Evolutionary conservation across 495 filamentous ascomycete species (phyloP).

Genomic region (Trichoderma asperelloides): DNA sequence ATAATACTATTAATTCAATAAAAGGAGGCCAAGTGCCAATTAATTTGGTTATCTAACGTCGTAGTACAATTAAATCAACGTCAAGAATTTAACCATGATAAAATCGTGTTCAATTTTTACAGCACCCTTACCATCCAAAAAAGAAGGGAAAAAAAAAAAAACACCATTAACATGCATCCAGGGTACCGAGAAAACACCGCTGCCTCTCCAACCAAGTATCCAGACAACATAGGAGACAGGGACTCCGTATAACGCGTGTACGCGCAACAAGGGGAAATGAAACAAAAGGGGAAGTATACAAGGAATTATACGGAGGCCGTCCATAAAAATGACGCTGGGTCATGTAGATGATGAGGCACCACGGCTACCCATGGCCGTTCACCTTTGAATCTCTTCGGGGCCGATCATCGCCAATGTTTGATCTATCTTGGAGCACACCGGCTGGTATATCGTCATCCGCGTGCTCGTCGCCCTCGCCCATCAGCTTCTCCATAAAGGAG

Average conservation of each 20-base stretch:
- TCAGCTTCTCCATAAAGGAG: slow-evolving; percentile 81
- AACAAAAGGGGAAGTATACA: neutral
- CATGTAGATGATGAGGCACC: neutral
- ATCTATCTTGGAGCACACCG: slow-evolving; percentile 20
- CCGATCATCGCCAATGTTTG: slow-evolving; percentile 21
- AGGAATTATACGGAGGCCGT: neutral
- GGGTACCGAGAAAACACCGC: slow-evolving; percentile 1
- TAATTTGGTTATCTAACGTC: neutral
- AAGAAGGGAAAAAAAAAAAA: neutral
- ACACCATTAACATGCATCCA: slow-evolving; percentile 1
- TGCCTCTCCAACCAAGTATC: slow-evolving; percentile 7
- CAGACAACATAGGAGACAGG: slow-evolving; percentile 2
- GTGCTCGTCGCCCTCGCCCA: slow-evolving; percentile 16
- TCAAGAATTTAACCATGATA: neutral
- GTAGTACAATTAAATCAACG: neutral
- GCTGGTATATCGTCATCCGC: slow-evolving; percentile 6
- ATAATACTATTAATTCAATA: neutral
- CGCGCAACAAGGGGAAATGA: neutral
- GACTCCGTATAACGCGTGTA: neutral
- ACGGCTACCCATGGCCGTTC: neutral
- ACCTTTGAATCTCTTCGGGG: slow-evolving; percentile 26
- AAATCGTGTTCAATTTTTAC: slow-evolving; percentile 2
- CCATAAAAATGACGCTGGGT: neutral
- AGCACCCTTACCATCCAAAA: neutral
- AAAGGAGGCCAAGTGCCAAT: neutral